These are phyloP conservation scores for Stylonectria norvegica DNA, from an alignment of 2,329 filamentous ascomycete species.

Conservation along the genomic window DNA sequence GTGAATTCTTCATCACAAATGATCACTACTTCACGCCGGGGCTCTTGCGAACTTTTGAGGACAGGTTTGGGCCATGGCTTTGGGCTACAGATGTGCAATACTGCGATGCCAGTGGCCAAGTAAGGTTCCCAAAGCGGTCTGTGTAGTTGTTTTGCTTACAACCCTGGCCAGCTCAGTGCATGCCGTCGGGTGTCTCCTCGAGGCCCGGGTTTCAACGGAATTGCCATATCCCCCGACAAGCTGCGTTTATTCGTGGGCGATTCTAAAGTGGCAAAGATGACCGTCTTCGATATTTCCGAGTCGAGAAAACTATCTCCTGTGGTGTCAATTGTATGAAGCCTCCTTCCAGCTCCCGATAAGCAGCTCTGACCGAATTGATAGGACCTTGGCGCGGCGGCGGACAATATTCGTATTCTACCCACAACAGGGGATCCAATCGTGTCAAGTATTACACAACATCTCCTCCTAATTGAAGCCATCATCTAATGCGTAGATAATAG, in stretches of 20 bases:
- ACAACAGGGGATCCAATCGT: not conserved
- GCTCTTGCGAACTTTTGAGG: not conserved
- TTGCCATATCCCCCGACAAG: not conserved
- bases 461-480: not conserved
- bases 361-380: not conserved
- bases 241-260: not conserved
- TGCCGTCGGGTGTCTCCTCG: not conserved
- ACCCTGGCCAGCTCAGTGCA: not conserved
- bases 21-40: not conserved
- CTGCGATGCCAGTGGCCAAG: not conserved
- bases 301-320: not conserved
- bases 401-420: not conserved
- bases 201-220: not conserved
- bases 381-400: not conserved
- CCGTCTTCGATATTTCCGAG: not conserved
- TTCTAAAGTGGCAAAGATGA: not conserved
- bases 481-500: not conserved
- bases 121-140: not conserved
- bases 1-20: not conserved
- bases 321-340: not conserved
- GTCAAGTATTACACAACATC: not conserved
- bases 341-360: not conserved
- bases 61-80: not conserved
- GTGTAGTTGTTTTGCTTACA: not conserved
- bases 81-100: not conserved